Conservation (phyloP, 1,284 basidiomycete genomes). For the Cystobasidiaceae sp. region DNA sequence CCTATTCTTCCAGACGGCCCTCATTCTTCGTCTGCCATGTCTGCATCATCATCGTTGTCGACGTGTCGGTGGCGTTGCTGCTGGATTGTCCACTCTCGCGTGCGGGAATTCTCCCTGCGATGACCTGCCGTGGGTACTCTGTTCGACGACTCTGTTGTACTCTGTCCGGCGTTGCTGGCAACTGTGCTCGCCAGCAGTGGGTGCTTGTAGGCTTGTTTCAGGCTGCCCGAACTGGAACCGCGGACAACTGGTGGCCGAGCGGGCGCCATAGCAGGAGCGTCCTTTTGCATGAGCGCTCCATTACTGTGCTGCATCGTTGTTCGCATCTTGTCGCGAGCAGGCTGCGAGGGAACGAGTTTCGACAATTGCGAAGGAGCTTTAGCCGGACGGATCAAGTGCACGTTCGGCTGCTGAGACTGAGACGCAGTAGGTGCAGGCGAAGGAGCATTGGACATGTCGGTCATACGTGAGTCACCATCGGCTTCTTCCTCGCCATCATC, state of each 20-base stretch:
- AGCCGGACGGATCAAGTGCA: background rate
- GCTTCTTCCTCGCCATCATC: slow-evolving; percentile 3
- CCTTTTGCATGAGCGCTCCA: no score
- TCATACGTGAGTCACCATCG: slow-evolving; percentile 6
- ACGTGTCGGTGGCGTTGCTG: slow-evolving; percentile 20
- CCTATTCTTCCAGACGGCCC: background rate
- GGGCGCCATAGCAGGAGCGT: no score
- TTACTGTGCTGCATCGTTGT: no score
- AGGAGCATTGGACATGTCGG: background rate
- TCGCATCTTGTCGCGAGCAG: no score
- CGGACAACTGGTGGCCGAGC: no score
- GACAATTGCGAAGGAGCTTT: background rate
- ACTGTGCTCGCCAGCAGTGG: no score
- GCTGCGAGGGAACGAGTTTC: no score
- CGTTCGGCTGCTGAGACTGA: background rate
- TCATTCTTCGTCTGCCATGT: slow-evolving; percentile 28
- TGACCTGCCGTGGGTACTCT: background rate
- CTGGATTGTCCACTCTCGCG: slow-evolving; percentile 26
- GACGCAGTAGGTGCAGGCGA: slow-evolving; percentile 8
- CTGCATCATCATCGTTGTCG: slow-evolving; percentile 12
- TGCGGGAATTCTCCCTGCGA: slow-evolving; percentile 14
- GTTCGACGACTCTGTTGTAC: no score
- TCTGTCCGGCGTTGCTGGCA: no score
- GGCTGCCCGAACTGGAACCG: no score
- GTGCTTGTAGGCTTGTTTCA: no score